Evolutionary conservation across 2,329 filamentous ascomycete species (phyloP).

Genomic region (Arachnomyces sp.): DNA sequence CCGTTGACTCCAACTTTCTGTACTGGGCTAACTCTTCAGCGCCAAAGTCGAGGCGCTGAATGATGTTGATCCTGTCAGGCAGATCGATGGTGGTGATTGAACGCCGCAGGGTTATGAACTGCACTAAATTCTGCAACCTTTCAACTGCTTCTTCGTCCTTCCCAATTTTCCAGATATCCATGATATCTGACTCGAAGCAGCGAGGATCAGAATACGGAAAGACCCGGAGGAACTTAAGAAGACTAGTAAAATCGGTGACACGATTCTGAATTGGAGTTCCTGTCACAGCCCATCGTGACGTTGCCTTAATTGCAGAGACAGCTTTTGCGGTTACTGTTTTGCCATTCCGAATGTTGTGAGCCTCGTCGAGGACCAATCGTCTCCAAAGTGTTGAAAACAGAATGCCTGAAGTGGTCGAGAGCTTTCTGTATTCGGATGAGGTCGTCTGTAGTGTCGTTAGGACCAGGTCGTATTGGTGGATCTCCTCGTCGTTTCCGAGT

Average conservation of each 20-base stretch:
- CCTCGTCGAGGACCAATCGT: constrained; percentile 87
- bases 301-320: constrained; percentile 68
- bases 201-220: constrained; percentile 73
- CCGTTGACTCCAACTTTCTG: not conserved
- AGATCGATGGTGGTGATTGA: constrained; percentile 86
- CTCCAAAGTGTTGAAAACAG: constrained; percentile 82
- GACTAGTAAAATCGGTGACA: constrained; percentile 76
- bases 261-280: constrained; percentile 94
- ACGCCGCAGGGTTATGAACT: constrained; percentile 86
- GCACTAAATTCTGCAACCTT: constrained; percentile 79
- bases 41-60: constrained; percentile 3
- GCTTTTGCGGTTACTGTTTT: constrained; percentile 74
- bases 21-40: constrained; percentile 10
- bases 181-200: constrained; percentile 70
- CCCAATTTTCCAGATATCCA: constrained; percentile 76
- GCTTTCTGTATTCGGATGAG: constrained; percentile 33
- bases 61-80: constrained; percentile 34
- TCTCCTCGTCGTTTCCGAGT: constrained; percentile 35
- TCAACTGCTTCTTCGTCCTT: constrained; percentile 61
- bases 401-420: constrained; percentile 64
- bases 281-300: constrained; percentile 91
- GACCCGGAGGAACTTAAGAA: constrained; percentile 77
- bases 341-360: constrained; percentile 85
- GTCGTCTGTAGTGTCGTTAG: constrained; percentile 90
- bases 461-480: constrained; percentile 71